These are phyloP conservation scores for Ascochyta viciae-villosae DNA, from an alignment of 2,329 filamentous ascomycete species.

Conservation along the genomic window DNA sequence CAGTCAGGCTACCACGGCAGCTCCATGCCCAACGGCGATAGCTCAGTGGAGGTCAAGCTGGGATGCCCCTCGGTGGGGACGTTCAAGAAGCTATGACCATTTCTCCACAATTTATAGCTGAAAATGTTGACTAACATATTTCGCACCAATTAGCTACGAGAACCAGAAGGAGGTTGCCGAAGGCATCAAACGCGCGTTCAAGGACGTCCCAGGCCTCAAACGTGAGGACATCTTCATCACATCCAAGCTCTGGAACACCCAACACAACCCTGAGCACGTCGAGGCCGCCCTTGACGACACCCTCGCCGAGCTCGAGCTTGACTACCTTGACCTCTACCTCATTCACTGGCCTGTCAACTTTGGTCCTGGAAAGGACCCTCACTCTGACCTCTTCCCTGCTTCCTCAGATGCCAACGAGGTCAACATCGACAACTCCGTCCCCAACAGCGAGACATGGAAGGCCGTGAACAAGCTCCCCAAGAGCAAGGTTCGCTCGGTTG, in stretches of 20 bases:
- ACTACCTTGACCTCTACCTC: conserved; percentile 90
- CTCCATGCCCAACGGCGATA: not conserved
- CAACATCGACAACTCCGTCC: conserved; percentile 39
- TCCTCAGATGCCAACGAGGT: conserved; percentile 63
- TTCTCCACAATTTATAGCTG: conserved; percentile 3
- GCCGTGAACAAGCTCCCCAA: conserved; percentile 51
- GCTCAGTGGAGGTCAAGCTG: conserved; percentile 17
- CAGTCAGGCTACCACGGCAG: not conserved
- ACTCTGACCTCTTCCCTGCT: conserved; percentile 38
- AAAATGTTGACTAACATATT: conserved; percentile 28
- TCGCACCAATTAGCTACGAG: conserved; percentile 41
- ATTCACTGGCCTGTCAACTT: conserved; percentile 88
- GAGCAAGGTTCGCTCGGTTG: conserved; percentile 44
- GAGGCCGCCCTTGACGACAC: conserved; percentile 74
- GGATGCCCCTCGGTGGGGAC: conserved; percentile 27
- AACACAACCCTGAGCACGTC: conserved; percentile 75
- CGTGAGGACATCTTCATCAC: conserved; percentile 57
- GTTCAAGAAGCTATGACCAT: conserved; percentile 26
- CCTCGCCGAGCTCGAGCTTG: conserved; percentile 78
- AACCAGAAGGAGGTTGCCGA: conserved; percentile 43
- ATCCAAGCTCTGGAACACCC: conserved; percentile 90
- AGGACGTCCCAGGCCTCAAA: conserved; percentile 36
- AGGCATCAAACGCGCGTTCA: conserved; percentile 40
- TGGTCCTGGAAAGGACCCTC: conserved; percentile 59
- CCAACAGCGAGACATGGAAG: conserved; percentile 42